Evolutionary conservation across 139 green algal species (phyloP).

Genomic region (Ulvella scutata): DNA sequence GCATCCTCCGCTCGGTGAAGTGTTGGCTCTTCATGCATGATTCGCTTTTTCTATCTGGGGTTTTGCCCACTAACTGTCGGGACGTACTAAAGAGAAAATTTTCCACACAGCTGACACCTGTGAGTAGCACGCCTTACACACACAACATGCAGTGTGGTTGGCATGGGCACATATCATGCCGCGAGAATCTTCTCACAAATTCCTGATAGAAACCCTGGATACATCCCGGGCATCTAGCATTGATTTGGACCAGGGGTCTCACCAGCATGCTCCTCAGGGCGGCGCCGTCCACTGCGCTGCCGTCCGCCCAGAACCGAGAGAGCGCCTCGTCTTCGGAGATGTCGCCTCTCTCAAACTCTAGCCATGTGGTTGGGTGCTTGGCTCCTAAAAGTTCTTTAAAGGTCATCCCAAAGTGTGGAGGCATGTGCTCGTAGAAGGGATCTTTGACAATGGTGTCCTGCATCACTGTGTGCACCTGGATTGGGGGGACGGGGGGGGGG

Average conservation of each 20-base stretch:
- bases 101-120: too few species aligned
- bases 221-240: too few species aligned
- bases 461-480: conserved; percentile 3
- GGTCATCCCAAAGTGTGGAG: conserved; percentile 41
- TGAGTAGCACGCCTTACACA: too few species aligned
- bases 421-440: conserved; percentile 72
- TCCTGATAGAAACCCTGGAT: too few species aligned
- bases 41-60: too few species aligned
- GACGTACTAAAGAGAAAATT: too few species aligned
- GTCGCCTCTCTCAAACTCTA: conserved; percentile 63
- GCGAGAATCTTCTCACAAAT: too few species aligned
- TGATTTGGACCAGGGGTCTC: background rate
- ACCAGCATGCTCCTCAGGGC: conserved; percentile 44
- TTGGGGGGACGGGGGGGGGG: background rate
- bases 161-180: too few species aligned
- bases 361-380: conserved; percentile 74
- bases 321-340: conserved; percentile 54
- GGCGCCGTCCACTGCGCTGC: conserved; percentile 36
- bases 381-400: conserved; percentile 53
- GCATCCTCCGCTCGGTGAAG: background rate
- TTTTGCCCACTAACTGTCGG: too few species aligned
- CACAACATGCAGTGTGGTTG: too few species aligned
- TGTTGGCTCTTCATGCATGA: too few species aligned
- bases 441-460: conserved; percentile 62
- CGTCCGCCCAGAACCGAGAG: conserved; percentile 64